These are phyloP conservation scores for Rosa chinensis DNA, from an alignment of 306 rosid genomes.

Conservation along the genomic window DNA sequence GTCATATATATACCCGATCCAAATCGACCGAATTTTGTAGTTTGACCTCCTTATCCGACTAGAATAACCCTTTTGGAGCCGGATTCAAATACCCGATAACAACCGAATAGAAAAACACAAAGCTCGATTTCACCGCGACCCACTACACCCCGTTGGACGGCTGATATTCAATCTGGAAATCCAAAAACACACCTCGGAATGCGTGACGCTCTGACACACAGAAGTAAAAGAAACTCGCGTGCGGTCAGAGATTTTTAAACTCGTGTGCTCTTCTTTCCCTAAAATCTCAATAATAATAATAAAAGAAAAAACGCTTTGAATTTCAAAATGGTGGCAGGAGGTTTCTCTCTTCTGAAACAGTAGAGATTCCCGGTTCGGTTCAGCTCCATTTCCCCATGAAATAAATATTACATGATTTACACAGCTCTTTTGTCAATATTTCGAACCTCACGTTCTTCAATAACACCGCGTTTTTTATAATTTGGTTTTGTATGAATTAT, in stretches of 20 bases:
- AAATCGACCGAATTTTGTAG: no score
- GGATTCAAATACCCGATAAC: no score
- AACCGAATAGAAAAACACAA: no score
- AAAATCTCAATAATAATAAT: neutral
- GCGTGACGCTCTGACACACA: conserved; percentile 30
- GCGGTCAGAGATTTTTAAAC: neutral
- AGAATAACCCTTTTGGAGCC: no score
- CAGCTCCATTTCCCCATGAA: conserved; percentile 8
- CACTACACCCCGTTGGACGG: conserved; percentile 12
- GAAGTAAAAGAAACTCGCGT: conserved; percentile 37
- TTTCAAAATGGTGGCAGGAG: conserved; percentile 21
- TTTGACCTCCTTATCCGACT: no score
- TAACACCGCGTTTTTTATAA: neutral
- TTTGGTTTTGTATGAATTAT: neutral
- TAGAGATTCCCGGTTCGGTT: conserved; percentile 16
- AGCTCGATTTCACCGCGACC: neutral
- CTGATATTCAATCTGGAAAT: conserved; percentile 18
- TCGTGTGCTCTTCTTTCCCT: conserved; percentile 11
- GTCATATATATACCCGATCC: no score
- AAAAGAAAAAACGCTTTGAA: neutral
- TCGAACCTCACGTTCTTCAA: conserved; percentile 11
- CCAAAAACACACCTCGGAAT: conserved; percentile 10
- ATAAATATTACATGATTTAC: neutral
- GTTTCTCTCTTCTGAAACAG: conserved; percentile 6
- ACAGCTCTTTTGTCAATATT: neutral